Evolutionary conservation across 495 filamentous ascomycete genomes (phyloP), one percentile per base, ranked within the genome.

Genomic region (Aspergillus homomorphus): DNA sequence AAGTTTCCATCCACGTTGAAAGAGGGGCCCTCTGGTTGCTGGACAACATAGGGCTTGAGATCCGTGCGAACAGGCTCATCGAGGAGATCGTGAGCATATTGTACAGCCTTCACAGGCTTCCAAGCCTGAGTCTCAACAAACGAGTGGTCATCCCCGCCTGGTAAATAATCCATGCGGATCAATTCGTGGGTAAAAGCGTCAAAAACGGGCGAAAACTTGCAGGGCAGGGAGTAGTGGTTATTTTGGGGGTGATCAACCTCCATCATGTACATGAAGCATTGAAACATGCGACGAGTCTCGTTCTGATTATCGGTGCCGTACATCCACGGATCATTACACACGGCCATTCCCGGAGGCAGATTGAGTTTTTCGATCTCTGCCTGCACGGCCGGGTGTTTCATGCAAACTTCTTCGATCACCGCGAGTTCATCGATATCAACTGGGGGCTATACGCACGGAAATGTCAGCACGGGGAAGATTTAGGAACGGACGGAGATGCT

Each of bases 201-300:
- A 33, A 95, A 77, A 12, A 93, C 89, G 0, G 90, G 89, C 5
- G 86, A 90, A 61, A 94, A 88, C 21, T 86, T 82, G 53, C 92
- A 80, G 0, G 90, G 90, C 33, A 91, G 78, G 0, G 90, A 86
- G 67, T 95, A 95, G 63, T 93, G 87, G 65, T 92, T 92, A 56
- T 77, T 72, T 57, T 77, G 68, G 4, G 73, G 72, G 48, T 77
- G 73, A 26, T 76, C 72, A 9, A 72, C 69, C 7, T 62, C 67
- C 2, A 77, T 62, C 45, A 78, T 66, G 41, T 78, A 78, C 71
- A 78, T 74, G 57, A 76, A 78, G 59, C 73, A 76, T 58, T 78
- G 75, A 56, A 77, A 76, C 16, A 76, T 70, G 0, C 75, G 72
- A 19, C 73, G 69, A 21, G 62, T 68, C 53, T 77, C 73, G 16